Base-by-base conservation (phyloP, 2,329 filamentous ascomycete genomes). In the Fusarium verrucosum region DNA sequence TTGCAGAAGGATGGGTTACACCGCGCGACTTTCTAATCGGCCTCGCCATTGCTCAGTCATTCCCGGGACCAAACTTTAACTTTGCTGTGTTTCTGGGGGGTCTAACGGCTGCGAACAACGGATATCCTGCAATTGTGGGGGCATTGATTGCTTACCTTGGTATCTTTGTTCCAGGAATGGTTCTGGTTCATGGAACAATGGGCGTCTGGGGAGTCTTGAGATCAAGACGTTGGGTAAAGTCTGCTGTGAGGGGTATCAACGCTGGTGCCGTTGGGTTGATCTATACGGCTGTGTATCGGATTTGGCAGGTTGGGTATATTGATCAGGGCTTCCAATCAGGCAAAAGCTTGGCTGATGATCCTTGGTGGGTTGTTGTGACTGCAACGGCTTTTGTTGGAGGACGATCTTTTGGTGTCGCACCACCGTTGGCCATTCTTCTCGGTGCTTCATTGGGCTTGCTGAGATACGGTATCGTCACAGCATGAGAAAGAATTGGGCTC, bases 21-120 rank as follows among this genome's bases (percentile, higher is more conserved):
- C 80, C 87, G 0, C 83, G 90, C 5, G 88, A 92, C 71, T 92
- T 92, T 71, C 79, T 92, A 1, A 85, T 92, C 44, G 90, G 89
- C 0, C 83, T 92, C 0, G 90, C 89, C 9, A 82, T 92, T 50
- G 88, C 87, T 17, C 89, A 92, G 73, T 83, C 87, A 0, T 89
- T 92, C 55, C 89, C 90, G 0, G 77, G 77, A 1, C 77, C 76
- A 9, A 78, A 79, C 61, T 79, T 78, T 28, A 81, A 81, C 70
- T 87, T 88, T 58, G 85, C 84, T 0, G 85, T 88, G 1, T 88
- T 82, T 53, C 76, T 89, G 0, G 85, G 86, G 2, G 75, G 78
- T 0, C 72, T 89, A 1, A 79, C 83, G 0, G 77, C 85, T 1
- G 72, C 75, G 2, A 76, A 77, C 2, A 72, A 64, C 4, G 77